Evolutionary conservation across 192 early-diverging fungal species (phyloP).

Genomic region (Irineochytrium annulatum): DNA sequence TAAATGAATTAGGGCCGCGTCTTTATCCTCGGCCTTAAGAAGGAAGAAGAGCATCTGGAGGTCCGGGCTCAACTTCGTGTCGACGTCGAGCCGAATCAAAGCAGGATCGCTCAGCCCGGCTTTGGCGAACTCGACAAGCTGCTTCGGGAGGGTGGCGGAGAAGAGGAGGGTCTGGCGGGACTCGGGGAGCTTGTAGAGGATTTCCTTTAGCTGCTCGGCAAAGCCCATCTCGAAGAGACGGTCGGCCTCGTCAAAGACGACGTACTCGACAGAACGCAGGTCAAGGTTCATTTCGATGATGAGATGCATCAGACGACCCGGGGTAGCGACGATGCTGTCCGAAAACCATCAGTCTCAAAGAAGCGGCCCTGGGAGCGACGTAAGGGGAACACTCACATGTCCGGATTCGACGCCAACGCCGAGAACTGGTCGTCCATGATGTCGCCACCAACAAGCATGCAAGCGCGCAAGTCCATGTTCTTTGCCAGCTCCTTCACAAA

Average conservation of each 20-base stretch:
- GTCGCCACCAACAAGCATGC: slow-evolving; percentile 92
- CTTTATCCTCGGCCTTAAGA: slow-evolving; percentile 82
- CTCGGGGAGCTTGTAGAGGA: slow-evolving; percentile 76
- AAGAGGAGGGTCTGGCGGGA: slow-evolving; percentile 89
- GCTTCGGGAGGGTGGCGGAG: slow-evolving; percentile 91
- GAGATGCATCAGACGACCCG: slow-evolving; percentile 47
- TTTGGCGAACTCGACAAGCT: slow-evolving; percentile 94
- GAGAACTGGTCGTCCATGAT: slow-evolving; percentile 95
- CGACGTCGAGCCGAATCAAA: slow-evolving; percentile 88
- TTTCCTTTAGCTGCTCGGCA: slow-evolving; percentile 89
- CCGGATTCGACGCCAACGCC: slow-evolving; percentile 89
- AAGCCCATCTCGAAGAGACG: slow-evolving; percentile 97
- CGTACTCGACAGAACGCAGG: slow-evolving; percentile 83
- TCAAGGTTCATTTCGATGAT: slow-evolving; percentile 87
- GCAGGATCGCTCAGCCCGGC: slow-evolving; percentile 92
- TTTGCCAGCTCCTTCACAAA: slow-evolving; percentile 89
- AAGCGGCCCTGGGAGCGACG: slow-evolving; percentile 67
- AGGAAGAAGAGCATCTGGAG: slow-evolving; percentile 94
- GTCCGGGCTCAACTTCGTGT: slow-evolving; percentile 91
- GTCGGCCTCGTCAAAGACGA: slow-evolving; percentile 99
- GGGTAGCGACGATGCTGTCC: slow-evolving; percentile 40
- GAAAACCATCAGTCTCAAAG: slow-evolving; percentile 78
- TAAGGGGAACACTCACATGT: slow-evolving; percentile 57
- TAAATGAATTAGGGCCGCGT: slow-evolving; percentile 82
- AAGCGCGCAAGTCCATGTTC: slow-evolving; percentile 85